A percentile compares a stretch with the other conserved stretches of the same genome.
These are phyloP conservation scores for Boletus barrowsii DNA, from an alignment of 768 basidiomycete species.

Conservation along the genomic window DNA sequence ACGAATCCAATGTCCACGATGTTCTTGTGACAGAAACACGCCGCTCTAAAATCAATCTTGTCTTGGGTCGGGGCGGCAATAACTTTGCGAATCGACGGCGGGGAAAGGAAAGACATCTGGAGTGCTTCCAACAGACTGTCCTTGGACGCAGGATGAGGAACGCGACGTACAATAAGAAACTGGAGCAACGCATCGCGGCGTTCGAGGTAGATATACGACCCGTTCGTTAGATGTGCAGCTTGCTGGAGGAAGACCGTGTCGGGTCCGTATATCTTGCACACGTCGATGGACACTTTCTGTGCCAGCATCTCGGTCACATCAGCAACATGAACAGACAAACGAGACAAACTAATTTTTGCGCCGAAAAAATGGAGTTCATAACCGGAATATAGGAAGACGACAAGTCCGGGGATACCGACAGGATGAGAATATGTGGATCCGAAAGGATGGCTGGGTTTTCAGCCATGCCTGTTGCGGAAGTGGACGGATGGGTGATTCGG, in stretches of 20 bases:
- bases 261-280: slow-evolving; percentile 85
- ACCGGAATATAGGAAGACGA: slow-evolving; percentile 93
- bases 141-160: neutral
- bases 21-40: slow-evolving; percentile 98
- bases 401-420: slow-evolving; percentile 90
- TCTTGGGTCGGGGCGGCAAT: slow-evolving; percentile 91
- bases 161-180: slow-evolving; percentile 66
- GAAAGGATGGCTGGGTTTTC: slow-evolving; percentile 34
- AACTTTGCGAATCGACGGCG: slow-evolving; percentile 67
- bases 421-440: slow-evolving; percentile 64
- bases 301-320: slow-evolving; percentile 25
- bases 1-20: slow-evolving; percentile 97
- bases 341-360: slow-evolving; percentile 83
- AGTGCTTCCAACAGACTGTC: slow-evolving; percentile 2
- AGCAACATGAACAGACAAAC: neutral
- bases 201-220: slow-evolving; percentile 85
- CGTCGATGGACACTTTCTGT: slow-evolving; percentile 95
- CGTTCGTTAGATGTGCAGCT: slow-evolving; percentile 92
- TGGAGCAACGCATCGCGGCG: slow-evolving; percentile 86
- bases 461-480: slow-evolving; percentile 25
- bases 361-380: slow-evolving; percentile 99
- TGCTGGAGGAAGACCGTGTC: slow-evolving; percentile 97
- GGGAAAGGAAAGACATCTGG: slow-evolving; percentile 82
- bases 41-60: slow-evolving; percentile 93
- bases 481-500: slow-evolving; percentile 41